Evolutionary conservation across 2,329 filamentous ascomycete species (phyloP).

Genomic region (Pleoardoris graminearum): DNA sequence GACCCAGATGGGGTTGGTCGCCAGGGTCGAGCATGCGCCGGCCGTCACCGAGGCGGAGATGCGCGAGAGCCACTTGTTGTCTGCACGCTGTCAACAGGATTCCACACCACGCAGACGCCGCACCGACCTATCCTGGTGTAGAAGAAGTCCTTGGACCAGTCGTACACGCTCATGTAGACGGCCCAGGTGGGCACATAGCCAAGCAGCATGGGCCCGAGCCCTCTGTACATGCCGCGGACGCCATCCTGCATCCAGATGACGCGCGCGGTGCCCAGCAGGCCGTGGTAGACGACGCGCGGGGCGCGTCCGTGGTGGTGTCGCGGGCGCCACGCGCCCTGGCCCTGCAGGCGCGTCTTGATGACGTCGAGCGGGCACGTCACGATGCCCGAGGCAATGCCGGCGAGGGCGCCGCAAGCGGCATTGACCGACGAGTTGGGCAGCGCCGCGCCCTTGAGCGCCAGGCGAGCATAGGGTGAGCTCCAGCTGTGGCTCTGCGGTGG

Average conservation of each 20-base stretch:
- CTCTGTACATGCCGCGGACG: constrained; percentile 86
- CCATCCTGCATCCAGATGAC: constrained; percentile 90
- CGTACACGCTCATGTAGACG: constrained; percentile 96
- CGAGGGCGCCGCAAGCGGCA: constrained; percentile 82
- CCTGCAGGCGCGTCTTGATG: constrained; percentile 97
- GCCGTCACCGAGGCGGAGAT: constrained; percentile 90
- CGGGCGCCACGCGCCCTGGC: constrained; percentile 79
- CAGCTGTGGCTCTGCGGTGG: constrained; percentile 21
- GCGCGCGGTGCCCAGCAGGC: constrained; percentile 81
- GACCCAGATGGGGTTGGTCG: constrained; percentile 98
- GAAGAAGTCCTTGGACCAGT: constrained; percentile 78
- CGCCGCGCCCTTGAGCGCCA: constrained; percentile 48
- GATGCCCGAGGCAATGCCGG: constrained; percentile 89
- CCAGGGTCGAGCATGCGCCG: constrained; percentile 88
- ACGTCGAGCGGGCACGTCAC: constrained; percentile 97
- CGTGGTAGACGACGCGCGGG: constrained; percentile 71
- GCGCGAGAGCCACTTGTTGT: constrained; percentile 74
- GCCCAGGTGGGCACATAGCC: constrained; percentile 98
- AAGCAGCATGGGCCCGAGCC: constrained; percentile 89
- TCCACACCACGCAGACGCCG: constrained; percentile 37
- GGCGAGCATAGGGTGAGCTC: constrained; percentile 32
- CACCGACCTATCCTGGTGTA: constrained; percentile 61
- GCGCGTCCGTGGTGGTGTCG: constrained; percentile 53
- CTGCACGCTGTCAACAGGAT: constrained; percentile 3
- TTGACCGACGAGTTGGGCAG: constrained; percentile 67